These are phyloP conservation scores for Talaromyces nanjingensis DNA, from an alignment of 495 filamentous ascomycete genomes.

Conservation along the genomic window DNA sequence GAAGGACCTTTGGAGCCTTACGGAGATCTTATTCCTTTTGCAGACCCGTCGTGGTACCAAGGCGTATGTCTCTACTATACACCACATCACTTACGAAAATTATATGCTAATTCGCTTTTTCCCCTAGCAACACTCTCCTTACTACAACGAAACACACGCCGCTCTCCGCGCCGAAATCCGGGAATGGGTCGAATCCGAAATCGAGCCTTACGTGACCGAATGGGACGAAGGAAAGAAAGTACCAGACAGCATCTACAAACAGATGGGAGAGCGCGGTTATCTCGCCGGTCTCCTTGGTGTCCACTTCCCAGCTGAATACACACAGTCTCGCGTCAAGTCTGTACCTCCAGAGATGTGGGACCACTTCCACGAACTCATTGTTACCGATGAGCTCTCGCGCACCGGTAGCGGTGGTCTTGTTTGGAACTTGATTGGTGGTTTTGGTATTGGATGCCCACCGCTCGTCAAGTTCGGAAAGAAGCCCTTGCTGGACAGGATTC, in stretches of 20 bases:
- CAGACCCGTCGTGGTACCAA: slow-evolving; percentile 94
- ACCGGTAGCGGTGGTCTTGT: slow-evolving; percentile 86
- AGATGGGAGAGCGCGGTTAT: slow-evolving; percentile 90
- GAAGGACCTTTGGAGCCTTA: slow-evolving; percentile 74
- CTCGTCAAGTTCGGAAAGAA: slow-evolving; percentile 90
- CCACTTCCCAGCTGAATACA: slow-evolving; percentile 66
- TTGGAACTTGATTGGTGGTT: slow-evolving; percentile 97
- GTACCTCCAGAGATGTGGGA: slow-evolving; percentile 91
- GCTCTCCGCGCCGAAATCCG: slow-evolving; percentile 85
- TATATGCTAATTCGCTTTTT: neutral
- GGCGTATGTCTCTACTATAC: slow-evolving; percentile 57
- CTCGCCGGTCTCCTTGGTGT: slow-evolving; percentile 82
- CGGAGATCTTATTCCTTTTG: slow-evolving; percentile 83
- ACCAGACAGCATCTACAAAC: slow-evolving; percentile 81
- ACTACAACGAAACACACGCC: slow-evolving; percentile 89
- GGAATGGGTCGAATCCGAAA: slow-evolving; percentile 81
- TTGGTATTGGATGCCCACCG: slow-evolving; percentile 87
- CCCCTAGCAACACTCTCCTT: slow-evolving; percentile 81
- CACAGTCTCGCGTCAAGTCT: slow-evolving; percentile 59
- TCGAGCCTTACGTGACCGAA: slow-evolving; percentile 88
- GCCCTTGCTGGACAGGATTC: slow-evolving; percentile 70
- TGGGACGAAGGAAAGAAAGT: slow-evolving; percentile 95
- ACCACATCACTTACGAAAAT: neutral
- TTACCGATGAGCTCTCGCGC: slow-evolving; percentile 91
- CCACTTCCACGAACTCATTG: slow-evolving; percentile 90